Base-by-base conservation (phyloP, 2,329 filamentous ascomycete species). In the Metarhizium rileyi region DNA sequence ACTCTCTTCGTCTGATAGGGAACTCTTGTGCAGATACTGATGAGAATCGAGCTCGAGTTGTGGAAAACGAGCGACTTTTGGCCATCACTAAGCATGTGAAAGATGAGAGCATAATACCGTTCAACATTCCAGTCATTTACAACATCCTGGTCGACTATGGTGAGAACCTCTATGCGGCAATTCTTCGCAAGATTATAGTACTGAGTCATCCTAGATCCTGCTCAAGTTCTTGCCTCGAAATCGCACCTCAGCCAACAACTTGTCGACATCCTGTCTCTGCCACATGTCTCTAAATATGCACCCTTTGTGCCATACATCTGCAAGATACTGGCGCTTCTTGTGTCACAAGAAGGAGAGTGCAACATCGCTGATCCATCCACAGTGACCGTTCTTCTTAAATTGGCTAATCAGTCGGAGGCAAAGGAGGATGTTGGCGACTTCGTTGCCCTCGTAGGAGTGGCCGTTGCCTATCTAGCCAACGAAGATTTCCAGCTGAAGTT, bases 21-120 rank as follows among this genome's bases (percentile, higher is more conserved):
- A 84, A 84, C 59, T 76, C 77, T 9, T 83, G 78, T 53, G 81
- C 80, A 20, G 80, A 84, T 55, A 77, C 76, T 55, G 79, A 84
- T 58, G 74, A 78, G 52, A 84, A 84, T 56, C 71, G 81, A 50
- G 75, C 70, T 6, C 71, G 74, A 0, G 70, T 83, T 2, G 70
- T 83, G 4, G 65, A 72, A 0, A 70, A 71, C 14, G 70, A 70
- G 44, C 69, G 71, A 23, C 58, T 84, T 12, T 57, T 64, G 3
- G 63, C 66, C 28, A 67, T 84, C 49, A 72, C 78, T 28, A 56
- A 63, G 3, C 68, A 78, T 33, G 62, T 83, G 8, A 55, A 64
- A 14, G 62, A 77, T 35, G 71, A 77, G 45, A 61, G 65, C 0
- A 55, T 82, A 18, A 62, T 80, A 7, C 63, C 70, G 0, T 78